phyloP scores from a whole-genome alignment of 164 flowering plant species.

The Aristolochia contorta region DNA sequence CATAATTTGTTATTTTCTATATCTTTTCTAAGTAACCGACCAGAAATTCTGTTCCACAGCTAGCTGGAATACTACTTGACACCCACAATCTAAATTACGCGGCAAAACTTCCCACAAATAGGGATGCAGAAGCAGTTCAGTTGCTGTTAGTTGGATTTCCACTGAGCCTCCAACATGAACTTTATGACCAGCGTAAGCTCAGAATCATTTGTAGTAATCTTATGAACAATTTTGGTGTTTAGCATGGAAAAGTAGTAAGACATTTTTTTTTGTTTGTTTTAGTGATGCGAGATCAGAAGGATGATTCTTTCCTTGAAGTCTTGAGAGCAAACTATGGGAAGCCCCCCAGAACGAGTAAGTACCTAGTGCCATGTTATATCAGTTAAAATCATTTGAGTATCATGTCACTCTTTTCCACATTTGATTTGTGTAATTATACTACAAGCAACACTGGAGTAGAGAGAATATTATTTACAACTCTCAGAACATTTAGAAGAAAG shows the following conservation, averaged over 20 bases:
- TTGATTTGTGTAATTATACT: too few relatives aligned
- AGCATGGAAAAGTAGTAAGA: not conserved
- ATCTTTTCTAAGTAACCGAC: not conserved
- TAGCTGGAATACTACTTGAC: constrained; percentile 62
- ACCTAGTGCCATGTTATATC: not conserved
- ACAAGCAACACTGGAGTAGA: not conserved
- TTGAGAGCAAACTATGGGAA: constrained; percentile 39
- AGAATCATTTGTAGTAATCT: not conserved
- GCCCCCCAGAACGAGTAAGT: constrained; percentile 36
- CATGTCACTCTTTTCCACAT: not conserved
- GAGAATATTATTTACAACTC: not conserved
- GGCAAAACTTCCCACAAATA: constrained; percentile 31
- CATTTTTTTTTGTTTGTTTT: not conserved
- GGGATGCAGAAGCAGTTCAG: constrained; percentile 71
- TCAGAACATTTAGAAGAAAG: not conserved
- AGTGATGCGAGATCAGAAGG: constrained; percentile 55
- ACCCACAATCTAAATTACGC: constrained; percentile 42
- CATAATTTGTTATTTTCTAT: not conserved
- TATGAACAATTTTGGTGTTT: not conserved
- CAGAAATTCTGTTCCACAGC: constrained; percentile 22
- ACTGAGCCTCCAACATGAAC: constrained; percentile 36
- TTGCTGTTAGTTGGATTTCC: constrained; percentile 51
- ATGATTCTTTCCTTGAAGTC: constrained; percentile 33
- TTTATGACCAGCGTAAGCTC: constrained; percentile 46
- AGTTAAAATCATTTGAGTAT: not conserved